Evolutionary conservation across 768 basidiomycete genomes (phyloP).

Genomic region (Boletus insuetus): DNA sequence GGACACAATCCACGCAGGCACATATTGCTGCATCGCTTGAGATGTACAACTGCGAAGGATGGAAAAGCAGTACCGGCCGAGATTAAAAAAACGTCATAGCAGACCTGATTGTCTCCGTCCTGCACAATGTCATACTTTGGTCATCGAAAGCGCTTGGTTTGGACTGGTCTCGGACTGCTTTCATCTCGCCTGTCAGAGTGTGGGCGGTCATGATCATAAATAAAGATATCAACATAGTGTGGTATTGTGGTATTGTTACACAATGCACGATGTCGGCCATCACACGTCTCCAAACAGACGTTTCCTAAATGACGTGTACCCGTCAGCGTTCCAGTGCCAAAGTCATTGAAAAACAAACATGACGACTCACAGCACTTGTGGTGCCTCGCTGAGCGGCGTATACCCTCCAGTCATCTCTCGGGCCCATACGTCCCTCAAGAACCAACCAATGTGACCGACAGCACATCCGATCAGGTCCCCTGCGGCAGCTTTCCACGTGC

Average conservation of each 20-base stretch:
- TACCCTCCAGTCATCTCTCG: slow-evolving; percentile 80
- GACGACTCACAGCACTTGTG: slow-evolving; percentile 59
- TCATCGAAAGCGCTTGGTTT: too few species aligned
- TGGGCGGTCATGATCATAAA: neutral
- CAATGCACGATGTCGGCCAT: slow-evolving; percentile 3
- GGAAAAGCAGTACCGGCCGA: too few species aligned
- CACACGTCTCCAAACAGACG: slow-evolving; percentile 61
- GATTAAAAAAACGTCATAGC: too few species aligned
- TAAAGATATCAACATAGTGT: slow-evolving; percentile 1
- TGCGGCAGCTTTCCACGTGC: slow-evolving; percentile 80
- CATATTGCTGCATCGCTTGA: too few species aligned
- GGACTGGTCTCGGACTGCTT: too few species aligned
- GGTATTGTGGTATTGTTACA: slow-evolving; percentile 2
- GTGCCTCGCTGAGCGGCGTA: slow-evolving; percentile 70
- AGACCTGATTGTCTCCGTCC: too few species aligned
- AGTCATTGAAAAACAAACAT: neutral
- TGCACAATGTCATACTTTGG: too few species aligned
- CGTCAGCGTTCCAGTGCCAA: slow-evolving; percentile 2
- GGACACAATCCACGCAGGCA: too few species aligned
- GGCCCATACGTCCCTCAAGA: slow-evolving; percentile 83
- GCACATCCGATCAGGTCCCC: slow-evolving; percentile 82
- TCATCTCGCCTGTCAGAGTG: too few species aligned
- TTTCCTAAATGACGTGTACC: slow-evolving; percentile 40
- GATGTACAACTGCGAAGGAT: too few species aligned
- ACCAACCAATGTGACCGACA: slow-evolving; percentile 86